These are phyloP conservation scores for Phyllosticta citribraziliensis DNA, from an alignment of 2,329 filamentous ascomycete species.

Conservation along the genomic window DNA sequence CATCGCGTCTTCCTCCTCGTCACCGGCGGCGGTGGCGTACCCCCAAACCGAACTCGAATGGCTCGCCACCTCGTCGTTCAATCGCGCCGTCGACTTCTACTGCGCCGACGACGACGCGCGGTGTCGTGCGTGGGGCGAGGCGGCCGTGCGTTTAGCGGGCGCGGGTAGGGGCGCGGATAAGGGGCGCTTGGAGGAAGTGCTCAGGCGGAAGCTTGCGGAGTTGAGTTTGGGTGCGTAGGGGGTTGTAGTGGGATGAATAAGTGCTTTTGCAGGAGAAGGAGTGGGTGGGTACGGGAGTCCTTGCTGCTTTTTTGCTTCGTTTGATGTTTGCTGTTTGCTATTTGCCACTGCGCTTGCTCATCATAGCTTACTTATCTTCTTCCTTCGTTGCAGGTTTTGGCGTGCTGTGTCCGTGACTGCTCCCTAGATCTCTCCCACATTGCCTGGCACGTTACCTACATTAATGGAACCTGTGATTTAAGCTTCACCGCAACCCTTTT, in stretches of 20 bases:
- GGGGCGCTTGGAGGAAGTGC: background rate
- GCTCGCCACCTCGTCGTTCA: constrained; percentile 61
- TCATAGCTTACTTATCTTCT: too few relatives aligned
- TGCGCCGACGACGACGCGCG: constrained; percentile 43
- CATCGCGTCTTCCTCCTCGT: background rate
- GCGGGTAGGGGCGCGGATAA: background rate
- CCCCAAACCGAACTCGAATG: constrained; percentile 63
- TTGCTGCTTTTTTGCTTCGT: background rate
- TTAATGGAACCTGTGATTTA: too few relatives aligned
- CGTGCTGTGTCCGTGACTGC: too few relatives aligned
- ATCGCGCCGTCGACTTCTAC: constrained; percentile 60
- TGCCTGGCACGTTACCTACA: too few relatives aligned
- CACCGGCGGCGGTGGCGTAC: constrained; percentile 33
- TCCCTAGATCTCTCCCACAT: too few relatives aligned
- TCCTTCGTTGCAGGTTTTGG: too few relatives aligned
- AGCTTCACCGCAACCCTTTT: too few relatives aligned
- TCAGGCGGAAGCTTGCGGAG: background rate
- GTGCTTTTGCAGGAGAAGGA: too few relatives aligned
- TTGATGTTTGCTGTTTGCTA: background rate
- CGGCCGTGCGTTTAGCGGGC: constrained; percentile 51
- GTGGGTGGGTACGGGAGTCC: too few relatives aligned
- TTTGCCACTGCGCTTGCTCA: background rate
- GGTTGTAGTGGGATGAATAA: too few relatives aligned
- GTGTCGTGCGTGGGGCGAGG: constrained; percentile 52
- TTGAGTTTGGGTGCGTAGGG: background rate